Percentiles rank a stretch among this genome's conserved stretches.
Evolutionary conservation across 1,284 basidiomycete genomes (phyloP).

Genomic region (Phellinidium pouzarii): DNA sequence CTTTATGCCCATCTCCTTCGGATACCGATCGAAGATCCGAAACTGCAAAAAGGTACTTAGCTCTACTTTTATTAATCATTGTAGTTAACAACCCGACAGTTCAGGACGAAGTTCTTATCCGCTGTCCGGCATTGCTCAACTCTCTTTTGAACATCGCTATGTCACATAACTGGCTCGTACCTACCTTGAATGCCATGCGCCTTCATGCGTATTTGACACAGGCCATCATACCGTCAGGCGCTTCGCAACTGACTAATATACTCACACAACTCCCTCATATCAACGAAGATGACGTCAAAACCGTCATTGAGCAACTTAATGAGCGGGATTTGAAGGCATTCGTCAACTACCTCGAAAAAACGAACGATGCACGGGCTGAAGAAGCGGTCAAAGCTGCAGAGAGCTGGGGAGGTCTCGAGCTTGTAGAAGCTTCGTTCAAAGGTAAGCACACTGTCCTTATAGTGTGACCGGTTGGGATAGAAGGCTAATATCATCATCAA

Average conservation of each 20-base stretch:
- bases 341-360: slow-evolving; percentile 44
- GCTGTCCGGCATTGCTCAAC: slow-evolving; percentile 69
- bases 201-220: slow-evolving; percentile 84
- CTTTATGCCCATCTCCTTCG: slow-evolving; percentile 87
- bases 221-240: slow-evolving; percentile 58
- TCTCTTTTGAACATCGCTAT: slow-evolving; percentile 81
- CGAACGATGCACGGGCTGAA: slow-evolving; percentile 42
- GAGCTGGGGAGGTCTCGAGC: slow-evolving; percentile 75
- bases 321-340: slow-evolving; percentile 39
- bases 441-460: slow-evolving; percentile 42
- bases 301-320: slow-evolving; percentile 33
- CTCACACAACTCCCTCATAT: slow-evolving; percentile 78
- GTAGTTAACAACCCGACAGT: slow-evolving; percentile 34
- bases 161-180: slow-evolving; percentile 87
- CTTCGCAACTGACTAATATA: slow-evolving; percentile 31
- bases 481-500: slow-evolving; percentile 28
- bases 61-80: neutral
- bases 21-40: slow-evolving; percentile 49
- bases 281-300: slow-evolving; percentile 40
- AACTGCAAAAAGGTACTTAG: slow-evolving; percentile 54
- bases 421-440: slow-evolving; percentile 85
- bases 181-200: slow-evolving; percentile 74
- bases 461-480: neutral
- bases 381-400: slow-evolving; percentile 67
- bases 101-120: slow-evolving; percentile 62